Percentiles rank a stretch among this genome's conserved stretches.
Conservation (phyloP, 1,284 basidiomycete species). For the Cryptococcus floricola region DNA sequence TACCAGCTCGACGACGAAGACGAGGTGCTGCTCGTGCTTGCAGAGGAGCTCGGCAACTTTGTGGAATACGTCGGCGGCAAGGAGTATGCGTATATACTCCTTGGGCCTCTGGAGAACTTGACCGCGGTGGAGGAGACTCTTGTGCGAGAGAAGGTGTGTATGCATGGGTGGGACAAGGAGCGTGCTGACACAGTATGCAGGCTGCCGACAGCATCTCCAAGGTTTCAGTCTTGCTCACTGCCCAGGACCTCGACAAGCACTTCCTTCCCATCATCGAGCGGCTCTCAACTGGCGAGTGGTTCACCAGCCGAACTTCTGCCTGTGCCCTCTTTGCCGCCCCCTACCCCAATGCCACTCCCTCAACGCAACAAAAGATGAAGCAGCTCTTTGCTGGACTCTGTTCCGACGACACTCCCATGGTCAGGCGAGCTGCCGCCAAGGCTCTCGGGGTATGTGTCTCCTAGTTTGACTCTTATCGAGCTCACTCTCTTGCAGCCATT, state of each 20-base stretch:
- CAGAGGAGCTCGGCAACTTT: constrained; percentile 89
- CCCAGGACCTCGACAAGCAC: constrained; percentile 79
- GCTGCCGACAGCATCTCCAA: constrained; percentile 96
- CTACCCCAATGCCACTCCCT: constrained; percentile 70
- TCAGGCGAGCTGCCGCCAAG: constrained; percentile 91
- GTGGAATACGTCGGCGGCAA: constrained; percentile 93
- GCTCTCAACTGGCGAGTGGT: constrained; percentile 94
- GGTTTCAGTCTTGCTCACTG: constrained; percentile 73
- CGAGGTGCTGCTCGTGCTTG: constrained; percentile 92
- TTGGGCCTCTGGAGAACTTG: constrained; percentile 92
- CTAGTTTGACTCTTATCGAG: not conserved
- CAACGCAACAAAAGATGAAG: constrained; percentile 83
- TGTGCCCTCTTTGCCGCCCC: constrained; percentile 92
- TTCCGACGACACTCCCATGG: constrained; percentile 98
- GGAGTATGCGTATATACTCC: constrained; percentile 79
- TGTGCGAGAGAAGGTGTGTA: constrained; percentile 87
- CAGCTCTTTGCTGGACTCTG: constrained; percentile 79
- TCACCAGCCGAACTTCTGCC: constrained; percentile 96
- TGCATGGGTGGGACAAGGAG: not conserved
- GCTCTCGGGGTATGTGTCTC: constrained; percentile 76
- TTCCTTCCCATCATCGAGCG: constrained; percentile 90
- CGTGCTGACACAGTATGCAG: constrained; percentile 49
- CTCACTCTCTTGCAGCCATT: constrained; percentile 57
- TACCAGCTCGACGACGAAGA: constrained; percentile 99
- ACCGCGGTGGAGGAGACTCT: constrained; percentile 97